Evolutionary conservation across 83 land plant species (phyloP), one percentile per base, ranked within the genome.

Genomic region (Diphasiastrum complanatum): DNA sequence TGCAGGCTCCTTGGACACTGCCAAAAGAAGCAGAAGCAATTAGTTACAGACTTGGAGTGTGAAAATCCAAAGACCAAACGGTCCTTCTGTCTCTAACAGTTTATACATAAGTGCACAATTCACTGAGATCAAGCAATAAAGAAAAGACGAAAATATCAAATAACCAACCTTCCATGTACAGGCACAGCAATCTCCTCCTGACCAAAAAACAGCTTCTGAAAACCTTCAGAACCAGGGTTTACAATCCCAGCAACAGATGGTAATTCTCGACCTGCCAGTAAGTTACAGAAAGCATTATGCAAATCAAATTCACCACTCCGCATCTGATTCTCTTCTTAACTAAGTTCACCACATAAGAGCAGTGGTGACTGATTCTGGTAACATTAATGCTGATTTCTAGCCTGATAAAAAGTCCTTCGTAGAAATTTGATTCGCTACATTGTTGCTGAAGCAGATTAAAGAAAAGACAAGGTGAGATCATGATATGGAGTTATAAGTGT

Each of bases 111-210:
- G 6, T 48, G 5, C 51, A n/a, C 4, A 48, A 48, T 5, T 6
- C n/a, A 19, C 5, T n/a, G 23, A 48, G 51, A 6, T 29, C 19
- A 19, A 27, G 14, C 14, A 38, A 48, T 11, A 5, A 48, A 48
- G 6, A 48, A 11, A 48, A 48, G 10, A 6, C 12, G 6, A 14
- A 48, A 11, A 48, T 19, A 48, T 5, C 6, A 48, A 19, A 48
- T 19, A 6, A 38, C 14, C 14, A 48, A 48, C 51, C 51, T 48
- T 11, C 51, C 10, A 68, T 90, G 89, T 14, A 90, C 97, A 6
- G 97, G 97, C 18, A 90, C 85, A 28, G 97, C 89, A 64, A 90
- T 90, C 72, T 86, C 92, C 65, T 90, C 97, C 48, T 90, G 89
- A 53, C 97, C 97, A 57, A 90, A 90, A 62, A 90, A 90, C 5